phyloP scores from a whole-genome alignment of 2,329 filamentous ascomycete genomes.

The Teratosphaeriaceae sp. region DNA sequence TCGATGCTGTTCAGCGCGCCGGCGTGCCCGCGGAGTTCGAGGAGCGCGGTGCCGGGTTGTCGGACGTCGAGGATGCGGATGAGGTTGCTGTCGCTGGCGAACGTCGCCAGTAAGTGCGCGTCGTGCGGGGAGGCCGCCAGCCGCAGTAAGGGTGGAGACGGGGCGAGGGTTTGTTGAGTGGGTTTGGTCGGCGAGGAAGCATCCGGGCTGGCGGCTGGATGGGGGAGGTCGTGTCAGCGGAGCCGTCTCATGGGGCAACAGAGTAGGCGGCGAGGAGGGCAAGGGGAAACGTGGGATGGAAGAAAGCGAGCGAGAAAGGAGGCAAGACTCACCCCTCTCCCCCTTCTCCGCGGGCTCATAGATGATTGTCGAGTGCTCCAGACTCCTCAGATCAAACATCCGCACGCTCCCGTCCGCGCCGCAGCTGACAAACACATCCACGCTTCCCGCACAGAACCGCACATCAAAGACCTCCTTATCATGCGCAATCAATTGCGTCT shows the following conservation, averaged over 20 bases:
- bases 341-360: constrained; percentile 94
- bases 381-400: constrained; percentile 95
- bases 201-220: constrained; percentile 50
- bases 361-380: constrained; percentile 98
- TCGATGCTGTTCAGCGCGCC: constrained; percentile 87
- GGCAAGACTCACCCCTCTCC: constrained; percentile 41
- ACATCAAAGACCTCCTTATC: constrained; percentile 99
- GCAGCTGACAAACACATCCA: constrained; percentile 98
- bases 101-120: constrained; percentile 91
- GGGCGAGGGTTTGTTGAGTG: constrained; percentile 61
- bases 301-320: no score
- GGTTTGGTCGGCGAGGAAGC: constrained; percentile 66
- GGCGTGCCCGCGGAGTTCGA: constrained; percentile 85
- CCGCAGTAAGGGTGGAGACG: constrained; percentile 61
- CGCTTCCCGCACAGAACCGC: constrained; percentile 92
- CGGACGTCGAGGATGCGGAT: constrained; percentile 94
- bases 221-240: no score
- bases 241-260: no score
- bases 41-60: constrained; percentile 87
- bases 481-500: constrained; percentile 96
- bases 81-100: constrained; percentile 84
- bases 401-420: constrained; percentile 95
- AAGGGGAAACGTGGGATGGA: no score
- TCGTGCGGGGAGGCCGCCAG: constrained; percentile 91
- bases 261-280: no score